Evolutionary conservation across 768 basidiomycete species (phyloP).

Genomic region (Amanita rimosa): DNA sequence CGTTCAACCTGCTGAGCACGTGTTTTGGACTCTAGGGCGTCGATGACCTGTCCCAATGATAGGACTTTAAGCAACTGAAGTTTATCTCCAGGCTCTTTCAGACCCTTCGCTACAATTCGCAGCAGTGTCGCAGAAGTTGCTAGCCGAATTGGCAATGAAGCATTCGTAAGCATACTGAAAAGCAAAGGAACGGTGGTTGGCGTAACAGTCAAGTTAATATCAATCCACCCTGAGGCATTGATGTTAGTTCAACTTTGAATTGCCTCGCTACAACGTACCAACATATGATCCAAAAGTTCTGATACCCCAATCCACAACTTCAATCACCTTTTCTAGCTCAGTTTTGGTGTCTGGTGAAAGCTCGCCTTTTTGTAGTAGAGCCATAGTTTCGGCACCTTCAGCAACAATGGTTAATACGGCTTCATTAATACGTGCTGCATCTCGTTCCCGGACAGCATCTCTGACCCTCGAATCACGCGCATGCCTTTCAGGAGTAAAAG

Average conservation of each 20-base stretch:
- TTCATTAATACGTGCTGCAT: constrained; percentile 79
- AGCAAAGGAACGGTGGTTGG: constrained; percentile 78
- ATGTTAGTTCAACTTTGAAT: background rate
- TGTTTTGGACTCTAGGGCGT: constrained; percentile 70
- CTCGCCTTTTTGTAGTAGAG: constrained; percentile 35
- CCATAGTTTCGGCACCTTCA: constrained; percentile 55
- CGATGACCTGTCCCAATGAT: constrained; percentile 72
- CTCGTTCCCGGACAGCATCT: constrained; percentile 83
- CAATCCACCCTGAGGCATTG: constrained; percentile 78
- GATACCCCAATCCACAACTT: constrained; percentile 88
- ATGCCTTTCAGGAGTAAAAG: constrained; percentile 60
- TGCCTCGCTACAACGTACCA: constrained; percentile 40
- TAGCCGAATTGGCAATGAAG: constrained; percentile 68
- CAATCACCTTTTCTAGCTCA: constrained; percentile 48
- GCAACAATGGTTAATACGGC: constrained; percentile 77
- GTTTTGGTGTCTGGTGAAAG: constrained; percentile 24
- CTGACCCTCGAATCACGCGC: constrained; percentile 75
- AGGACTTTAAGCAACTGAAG: constrained; percentile 84
- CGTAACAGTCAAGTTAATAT: constrained; percentile 93
- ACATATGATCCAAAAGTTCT: constrained; percentile 89
- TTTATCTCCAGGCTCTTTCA: constrained; percentile 87
- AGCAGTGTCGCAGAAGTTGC: constrained; percentile 73
- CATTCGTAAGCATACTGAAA: constrained; percentile 72
- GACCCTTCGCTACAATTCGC: constrained; percentile 83
- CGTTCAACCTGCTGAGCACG: constrained; percentile 53